Conservation (phyloP, 352 stramenopile species). For the Phytophthora pisi region DNA sequence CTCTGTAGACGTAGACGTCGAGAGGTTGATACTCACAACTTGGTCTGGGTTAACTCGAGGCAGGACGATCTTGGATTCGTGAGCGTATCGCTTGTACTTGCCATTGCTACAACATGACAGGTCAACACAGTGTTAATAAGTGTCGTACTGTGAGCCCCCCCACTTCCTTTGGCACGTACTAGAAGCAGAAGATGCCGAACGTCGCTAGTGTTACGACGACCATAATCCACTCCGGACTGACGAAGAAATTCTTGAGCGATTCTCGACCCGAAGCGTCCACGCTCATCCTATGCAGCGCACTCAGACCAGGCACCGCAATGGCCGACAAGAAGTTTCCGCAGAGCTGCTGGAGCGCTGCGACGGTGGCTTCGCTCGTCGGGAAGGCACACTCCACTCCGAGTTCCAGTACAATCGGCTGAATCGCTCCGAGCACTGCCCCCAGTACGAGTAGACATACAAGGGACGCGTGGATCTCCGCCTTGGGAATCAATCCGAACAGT, state of each 20-base stretch:
- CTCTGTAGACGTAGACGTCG: not conserved
- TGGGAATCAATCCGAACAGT: slow-evolving; percentile 48
- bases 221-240: slow-evolving; percentile 62
- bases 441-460: slow-evolving; percentile 48
- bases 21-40: not conserved
- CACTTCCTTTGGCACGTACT: slow-evolving; percentile 35
- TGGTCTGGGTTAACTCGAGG: not conserved
- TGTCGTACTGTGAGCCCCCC: too few relatives aligned
- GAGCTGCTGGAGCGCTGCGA: slow-evolving; percentile 73
- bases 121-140: not conserved
- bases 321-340: slow-evolving; percentile 77
- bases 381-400: slow-evolving; percentile 73
- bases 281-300: slow-evolving; percentile 44
- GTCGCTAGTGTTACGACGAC: slow-evolving; percentile 42
- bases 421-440: slow-evolving; percentile 59
- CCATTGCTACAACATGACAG: slow-evolving; percentile 42
- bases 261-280: slow-evolving; percentile 25
- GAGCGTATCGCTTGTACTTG: slow-evolving; percentile 56
- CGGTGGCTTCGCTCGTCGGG: slow-evolving; percentile 72
- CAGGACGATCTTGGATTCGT: slow-evolving; percentile 35
- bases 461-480: slow-evolving; percentile 30
- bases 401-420: slow-evolving; percentile 76
- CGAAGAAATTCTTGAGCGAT: slow-evolving; percentile 51
- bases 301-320: slow-evolving; percentile 53
- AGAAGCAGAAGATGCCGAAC: slow-evolving; percentile 57